These are phyloP conservation scores for Pestalotiopsis sp. DNA, from an alignment of 2,329 filamentous ascomycete genomes.

Conservation along the genomic window DNA sequence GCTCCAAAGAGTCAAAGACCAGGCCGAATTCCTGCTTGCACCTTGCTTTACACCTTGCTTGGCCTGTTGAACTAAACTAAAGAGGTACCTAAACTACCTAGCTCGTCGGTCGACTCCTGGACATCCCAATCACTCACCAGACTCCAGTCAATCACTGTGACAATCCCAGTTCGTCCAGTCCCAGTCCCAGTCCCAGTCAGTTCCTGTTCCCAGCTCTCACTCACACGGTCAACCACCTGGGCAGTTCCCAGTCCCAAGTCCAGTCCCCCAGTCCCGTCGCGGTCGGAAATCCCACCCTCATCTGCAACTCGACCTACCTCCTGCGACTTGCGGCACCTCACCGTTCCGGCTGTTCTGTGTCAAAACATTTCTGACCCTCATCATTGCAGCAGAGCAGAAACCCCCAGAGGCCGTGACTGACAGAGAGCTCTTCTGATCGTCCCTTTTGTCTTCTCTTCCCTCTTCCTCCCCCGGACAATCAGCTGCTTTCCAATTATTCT, in stretches of 20 bases:
- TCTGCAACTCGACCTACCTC: slow-evolving; percentile 11
- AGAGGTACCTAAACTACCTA: background rate
- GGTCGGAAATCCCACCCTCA: slow-evolving; percentile 12
- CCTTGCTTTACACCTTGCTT: background rate
- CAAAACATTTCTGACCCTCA: slow-evolving; percentile 42
- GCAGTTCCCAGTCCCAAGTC: slow-evolving; percentile 1
- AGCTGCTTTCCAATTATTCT: slow-evolving; percentile 9
- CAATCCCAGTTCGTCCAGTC: too few relatives aligned
- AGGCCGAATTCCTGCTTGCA: background rate
- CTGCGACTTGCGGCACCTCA: slow-evolving; percentile 39
- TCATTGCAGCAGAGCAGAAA: slow-evolving; percentile 27
- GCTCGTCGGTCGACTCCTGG: background rate
- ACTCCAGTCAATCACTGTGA: too few relatives aligned
- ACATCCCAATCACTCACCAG: background rate
- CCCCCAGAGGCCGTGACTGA: background rate
- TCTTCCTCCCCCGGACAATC: slow-evolving; percentile 9
- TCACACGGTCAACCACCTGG: background rate
- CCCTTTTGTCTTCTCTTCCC: slow-evolving; percentile 11
- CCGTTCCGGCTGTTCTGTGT: slow-evolving; percentile 34
- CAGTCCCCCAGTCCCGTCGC: background rate
- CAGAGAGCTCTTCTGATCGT: background rate
- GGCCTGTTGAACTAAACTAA: background rate
- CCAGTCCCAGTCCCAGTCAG: background rate
- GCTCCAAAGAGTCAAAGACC: background rate
- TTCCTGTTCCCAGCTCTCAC: background rate